A percentile compares a stretch with the other conserved stretches of the same genome.
phyloP scores from a whole-genome alignment of 2,329 filamentous ascomycete species.

The Epichloe glyceriae region DNA sequence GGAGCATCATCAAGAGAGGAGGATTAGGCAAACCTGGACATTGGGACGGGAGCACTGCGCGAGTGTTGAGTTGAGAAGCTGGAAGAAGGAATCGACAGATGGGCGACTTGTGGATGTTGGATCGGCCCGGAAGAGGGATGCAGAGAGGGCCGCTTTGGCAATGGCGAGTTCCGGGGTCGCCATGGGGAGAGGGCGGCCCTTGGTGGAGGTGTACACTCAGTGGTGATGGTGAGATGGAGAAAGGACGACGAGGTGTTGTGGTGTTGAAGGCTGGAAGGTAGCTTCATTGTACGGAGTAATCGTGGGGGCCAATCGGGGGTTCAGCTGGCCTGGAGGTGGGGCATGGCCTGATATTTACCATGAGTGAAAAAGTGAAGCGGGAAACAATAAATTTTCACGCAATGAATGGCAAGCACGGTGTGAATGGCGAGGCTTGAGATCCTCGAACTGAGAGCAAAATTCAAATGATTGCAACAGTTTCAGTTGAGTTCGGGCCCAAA shows the following conservation, averaged over 20 bases:
- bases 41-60: slow-evolving; percentile 64
- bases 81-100: slow-evolving; percentile 57
- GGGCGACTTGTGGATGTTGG: slow-evolving; percentile 55
- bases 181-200: slow-evolving; percentile 30
- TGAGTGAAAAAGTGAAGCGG: not conserved
- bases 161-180: slow-evolving; percentile 60
- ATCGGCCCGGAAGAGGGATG: slow-evolving; percentile 60
- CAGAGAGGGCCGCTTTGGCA: slow-evolving; percentile 65
- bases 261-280: not conserved
- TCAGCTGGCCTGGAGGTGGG: not conserved
- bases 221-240: not conserved
- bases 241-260: not conserved
- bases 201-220: not conserved
- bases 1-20: not conserved
- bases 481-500: too few relatives aligned
- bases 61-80: slow-evolving; percentile 49
- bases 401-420: not conserved
- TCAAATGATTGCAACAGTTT: too few relatives aligned
- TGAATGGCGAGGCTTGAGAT: too few relatives aligned
- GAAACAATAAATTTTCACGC: not conserved
- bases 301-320: not conserved
- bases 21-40: slow-evolving; percentile 64
- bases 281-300: not conserved
- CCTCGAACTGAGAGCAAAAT: too few relatives aligned
- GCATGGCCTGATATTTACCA: not conserved